Evolutionary conservation across 2,329 filamentous ascomycete species (phyloP).

Genomic region (Paracoccidioides lutzii): DNA sequence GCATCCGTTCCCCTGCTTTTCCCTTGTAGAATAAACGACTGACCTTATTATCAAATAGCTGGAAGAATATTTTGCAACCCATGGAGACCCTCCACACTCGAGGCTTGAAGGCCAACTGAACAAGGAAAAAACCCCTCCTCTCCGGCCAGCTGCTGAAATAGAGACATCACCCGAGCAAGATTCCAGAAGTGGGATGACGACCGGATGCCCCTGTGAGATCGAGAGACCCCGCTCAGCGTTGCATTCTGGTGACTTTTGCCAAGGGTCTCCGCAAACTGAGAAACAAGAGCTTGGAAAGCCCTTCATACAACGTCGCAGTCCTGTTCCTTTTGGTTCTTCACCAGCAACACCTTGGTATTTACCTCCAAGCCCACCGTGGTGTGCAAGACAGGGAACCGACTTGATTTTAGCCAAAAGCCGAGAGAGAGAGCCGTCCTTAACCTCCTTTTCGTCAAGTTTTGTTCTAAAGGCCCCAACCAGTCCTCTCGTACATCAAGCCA

Average conservation of each 20-base stretch:
- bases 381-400: constrained; percentile 10
- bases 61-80: constrained; percentile 28
- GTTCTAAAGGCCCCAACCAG: constrained; percentile 81
- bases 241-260: constrained; percentile 50
- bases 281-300: constrained; percentile 16
- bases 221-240: constrained; percentile 67
- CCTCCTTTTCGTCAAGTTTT: constrained; percentile 66
- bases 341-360: constrained; percentile 46
- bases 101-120: constrained; percentile 18
- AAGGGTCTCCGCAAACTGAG: constrained; percentile 24
- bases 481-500: constrained; percentile 77
- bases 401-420: constrained; percentile 13
- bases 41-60: constrained; percentile 14
- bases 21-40: neutral
- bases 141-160: constrained; percentile 38
- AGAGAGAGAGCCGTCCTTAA: constrained; percentile 41
- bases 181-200: constrained; percentile 29
- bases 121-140: constrained; percentile 12
- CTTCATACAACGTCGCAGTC: constrained; percentile 10
- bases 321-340: constrained; percentile 31
- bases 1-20: neutral
- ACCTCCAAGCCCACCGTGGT: constrained; percentile 15
- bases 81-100: constrained; percentile 25
- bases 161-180: constrained; percentile 19
- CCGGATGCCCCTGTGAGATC: constrained; percentile 51